A percentile compares a stretch with the other conserved stretches of the same genome.
Evolutionary conservation across 2,329 filamentous ascomycete species (phyloP).

Genomic region (Fusarium incarnatum): DNA sequence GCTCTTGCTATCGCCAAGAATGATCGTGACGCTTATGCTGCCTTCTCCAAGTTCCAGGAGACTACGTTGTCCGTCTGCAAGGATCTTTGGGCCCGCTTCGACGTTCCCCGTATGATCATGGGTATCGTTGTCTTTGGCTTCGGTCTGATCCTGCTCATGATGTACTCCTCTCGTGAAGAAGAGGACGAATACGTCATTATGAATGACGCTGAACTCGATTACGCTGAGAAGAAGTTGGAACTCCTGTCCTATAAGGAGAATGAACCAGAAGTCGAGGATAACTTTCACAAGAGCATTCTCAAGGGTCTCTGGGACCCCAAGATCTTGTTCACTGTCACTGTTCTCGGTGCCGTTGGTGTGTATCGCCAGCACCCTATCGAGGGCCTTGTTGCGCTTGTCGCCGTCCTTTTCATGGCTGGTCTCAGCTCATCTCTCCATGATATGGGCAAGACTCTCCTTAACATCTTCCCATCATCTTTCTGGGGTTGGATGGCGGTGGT

Average conservation of each 20-base stretch:
- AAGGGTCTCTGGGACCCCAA: constrained; percentile 53
- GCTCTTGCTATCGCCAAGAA: constrained; percentile 56
- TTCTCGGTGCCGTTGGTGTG: constrained; percentile 47
- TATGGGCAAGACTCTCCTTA: constrained; percentile 58
- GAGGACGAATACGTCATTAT: constrained; percentile 66
- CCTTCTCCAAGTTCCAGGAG: constrained; percentile 79
- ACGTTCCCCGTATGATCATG: constrained; percentile 84
- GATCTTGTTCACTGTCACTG: constrained; percentile 49
- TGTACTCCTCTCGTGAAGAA: constrained; percentile 75
- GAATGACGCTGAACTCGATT: constrained; percentile 68
- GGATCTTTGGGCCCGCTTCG: constrained; percentile 90
- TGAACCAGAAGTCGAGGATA: constrained; percentile 56
- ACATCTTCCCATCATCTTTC: constrained; percentile 75
- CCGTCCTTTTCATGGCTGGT: constrained; percentile 55
- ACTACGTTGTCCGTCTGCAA: constrained; percentile 85
- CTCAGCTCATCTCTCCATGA: constrained; percentile 58
- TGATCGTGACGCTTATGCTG: constrained; percentile 60
- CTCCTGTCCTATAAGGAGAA: constrained; percentile 55
- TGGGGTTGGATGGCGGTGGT: constrained; percentile 91
- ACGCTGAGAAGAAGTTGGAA: constrained; percentile 69
- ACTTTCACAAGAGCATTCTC: constrained; percentile 50
- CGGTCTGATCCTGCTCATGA: constrained; percentile 74
- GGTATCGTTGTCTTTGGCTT: constrained; percentile 78
- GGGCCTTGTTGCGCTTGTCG: constrained; percentile 55
- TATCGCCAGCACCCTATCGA: constrained; percentile 51